Evolutionary conservation across 805 yeast species (phyloP).

Genomic region (Ogataea pilisensis): DNA sequence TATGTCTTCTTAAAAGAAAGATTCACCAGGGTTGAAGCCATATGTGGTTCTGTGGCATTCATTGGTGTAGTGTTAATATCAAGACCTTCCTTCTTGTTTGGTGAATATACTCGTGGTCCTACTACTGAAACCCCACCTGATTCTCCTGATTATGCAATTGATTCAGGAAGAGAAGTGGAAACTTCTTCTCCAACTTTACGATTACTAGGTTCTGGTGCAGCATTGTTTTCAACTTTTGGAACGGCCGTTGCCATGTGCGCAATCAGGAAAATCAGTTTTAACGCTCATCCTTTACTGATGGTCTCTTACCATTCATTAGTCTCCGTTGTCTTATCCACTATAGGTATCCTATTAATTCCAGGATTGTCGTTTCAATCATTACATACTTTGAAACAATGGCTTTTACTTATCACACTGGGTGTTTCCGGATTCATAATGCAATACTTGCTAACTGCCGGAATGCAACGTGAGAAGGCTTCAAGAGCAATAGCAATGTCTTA

Average conservation of each 20-base stretch:
- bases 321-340: slow-evolving; percentile 50
- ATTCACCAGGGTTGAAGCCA: slow-evolving; percentile 61
- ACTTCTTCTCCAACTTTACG: slow-evolving; percentile 49
- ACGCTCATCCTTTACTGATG: slow-evolving; percentile 75
- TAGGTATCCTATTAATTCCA: slow-evolving; percentile 53
- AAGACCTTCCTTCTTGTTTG: slow-evolving; percentile 71
- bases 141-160: slow-evolving; percentile 2
- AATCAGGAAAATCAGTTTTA: slow-evolving; percentile 68
- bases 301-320: slow-evolving; percentile 72
- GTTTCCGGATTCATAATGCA: slow-evolving; percentile 81
- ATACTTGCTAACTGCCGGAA: slow-evolving; percentile 71
- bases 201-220: slow-evolving; percentile 58
- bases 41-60: slow-evolving; percentile 65
- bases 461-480: slow-evolving; percentile 77
- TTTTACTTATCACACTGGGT: slow-evolving; percentile 57
- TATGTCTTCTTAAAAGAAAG: slow-evolving; percentile 61
- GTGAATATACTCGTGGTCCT: slow-evolving; percentile 20
- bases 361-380: slow-evolving; percentile 60
- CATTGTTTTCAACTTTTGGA: slow-evolving; percentile 64
- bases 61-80: slow-evolving; percentile 78
- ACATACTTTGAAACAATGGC: slow-evolving; percentile 60
- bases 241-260: slow-evolving; percentile 67
- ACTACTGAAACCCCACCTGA: not conserved
- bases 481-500: slow-evolving; percentile 73
- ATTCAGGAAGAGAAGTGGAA: slow-evolving; percentile 39